Evolutionary conservation across 75 land plant genomes (phyloP), one percentile per base, ranked within the genome.

Genomic region (Sequoiadendron giganteum): DNA sequence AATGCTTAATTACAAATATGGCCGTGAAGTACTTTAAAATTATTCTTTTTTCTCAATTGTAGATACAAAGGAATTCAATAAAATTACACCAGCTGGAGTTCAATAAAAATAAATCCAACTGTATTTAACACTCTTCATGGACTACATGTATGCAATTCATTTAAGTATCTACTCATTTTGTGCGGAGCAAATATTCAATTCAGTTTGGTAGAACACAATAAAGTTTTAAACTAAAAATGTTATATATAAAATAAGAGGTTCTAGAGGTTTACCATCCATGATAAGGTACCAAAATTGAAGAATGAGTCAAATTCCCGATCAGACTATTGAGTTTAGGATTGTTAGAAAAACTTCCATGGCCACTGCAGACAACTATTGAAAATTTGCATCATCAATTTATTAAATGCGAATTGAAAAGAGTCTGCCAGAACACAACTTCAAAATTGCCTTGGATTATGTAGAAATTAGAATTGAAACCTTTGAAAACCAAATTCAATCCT

Each of bases 311-410:
- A 87, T 95, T 97, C 32, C 99, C 99, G 18, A 95, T 91, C 3
- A 96, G 86, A 86, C 89, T 92, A 85, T 97, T 97, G 48, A 97
- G 87, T 58, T 65, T 89, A 38, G 87, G 91, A 89, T 88, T 93
- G 83, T 91, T 90, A 16, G 99, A 97, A 88, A 97, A 97, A 89
- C 99, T 97, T 47, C 99, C 99, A 90, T 97, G 99, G 5, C 99
- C 98, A 93, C 99, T 97, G 92, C 92, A 88, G 48, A 39, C 14
- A 73, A 84, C 30, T 52, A 18, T 40, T 21, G 10, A 52, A 79
- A 21, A 79, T 79, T 34, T 40, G 82, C 45, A 40, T 19, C 38
- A 13, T 79, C 39, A 39, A 79, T 40, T 21, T 21, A 39, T 79
- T 21, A 40, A 25, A 79, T 18, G 47, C 6, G 1, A 36, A 76